These are phyloP conservation scores for Ophiostoma pallidulum DNA, from an alignment of 2,329 filamentous ascomycete genomes.

Conservation along the genomic window DNA sequence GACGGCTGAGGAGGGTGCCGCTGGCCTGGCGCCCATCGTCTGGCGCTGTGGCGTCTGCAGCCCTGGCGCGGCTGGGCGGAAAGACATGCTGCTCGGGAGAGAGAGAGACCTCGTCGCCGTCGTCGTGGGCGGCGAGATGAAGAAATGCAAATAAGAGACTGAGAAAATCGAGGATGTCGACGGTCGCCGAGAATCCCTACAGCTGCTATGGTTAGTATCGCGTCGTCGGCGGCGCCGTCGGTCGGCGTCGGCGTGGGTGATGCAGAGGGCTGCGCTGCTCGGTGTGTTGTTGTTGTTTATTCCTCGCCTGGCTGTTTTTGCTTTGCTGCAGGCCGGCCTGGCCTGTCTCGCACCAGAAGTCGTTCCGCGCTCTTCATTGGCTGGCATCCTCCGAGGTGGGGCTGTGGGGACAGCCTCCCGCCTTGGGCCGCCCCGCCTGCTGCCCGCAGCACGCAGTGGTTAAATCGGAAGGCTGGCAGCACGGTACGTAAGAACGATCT, in stretches of 20 bases:
- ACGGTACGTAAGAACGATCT: too few species aligned
- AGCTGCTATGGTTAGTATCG: conserved; percentile 10
- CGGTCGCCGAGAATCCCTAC: neutral
- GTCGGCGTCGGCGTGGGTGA: conserved; percentile 2
- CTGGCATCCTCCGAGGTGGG: too few species aligned
- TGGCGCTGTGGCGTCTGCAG: conserved; percentile 11
- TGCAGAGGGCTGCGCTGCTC: neutral
- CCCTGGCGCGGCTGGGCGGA: neutral
- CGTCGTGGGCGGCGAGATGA: neutral
- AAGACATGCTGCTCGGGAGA: neutral
- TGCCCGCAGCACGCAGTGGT: too few species aligned
- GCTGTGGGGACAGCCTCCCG: neutral
- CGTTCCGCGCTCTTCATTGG: conserved; percentile 1
- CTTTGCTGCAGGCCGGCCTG: neutral
- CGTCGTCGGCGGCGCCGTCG: conserved; percentile 2
- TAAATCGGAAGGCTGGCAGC: too few species aligned
- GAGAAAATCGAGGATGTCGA: neutral
- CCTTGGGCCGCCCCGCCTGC: neutral
- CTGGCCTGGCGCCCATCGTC: neutral
- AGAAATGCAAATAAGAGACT: neutral
- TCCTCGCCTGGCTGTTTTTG: neutral
- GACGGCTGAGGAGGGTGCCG: neutral
- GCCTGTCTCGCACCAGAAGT: neutral
- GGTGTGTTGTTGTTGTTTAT: conserved; percentile 7
- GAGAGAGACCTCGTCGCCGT: neutral